Base-by-base conservation (phyloP, 352 stramenopile genomes). In the Phytophthora colocasiae region DNA sequence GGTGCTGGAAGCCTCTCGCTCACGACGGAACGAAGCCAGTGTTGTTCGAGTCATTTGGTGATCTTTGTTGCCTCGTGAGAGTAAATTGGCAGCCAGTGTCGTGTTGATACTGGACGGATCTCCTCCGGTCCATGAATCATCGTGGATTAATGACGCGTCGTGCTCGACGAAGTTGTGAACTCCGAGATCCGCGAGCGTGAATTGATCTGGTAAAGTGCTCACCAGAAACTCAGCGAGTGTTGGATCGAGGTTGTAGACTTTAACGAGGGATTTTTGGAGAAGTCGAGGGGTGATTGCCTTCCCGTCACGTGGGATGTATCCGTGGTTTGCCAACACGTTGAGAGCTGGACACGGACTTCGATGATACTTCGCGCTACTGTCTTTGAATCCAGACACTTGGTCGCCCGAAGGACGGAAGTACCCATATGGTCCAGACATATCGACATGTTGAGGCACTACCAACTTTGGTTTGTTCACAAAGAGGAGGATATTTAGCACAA, bases 301-400 rank as follows among this genome's bases (percentile, higher is more conserved):
- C 55, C 81, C 81, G 24, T 89, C 76, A 41, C 85, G 80, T 1
- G 81, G 71, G 2, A 93, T 19, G 54, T 78, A 81, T 4, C 83
- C 81, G 46, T 91, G 82, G 58, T 93, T 93, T 9, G 85, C 83
- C 12, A 93, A 63, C 36, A 74, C 68, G 60, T 93, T 93, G 44
- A 93, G 66, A 22, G 67, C 72, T 36, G 83, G 83, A 52, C 85
- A 93, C 26, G 85, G 83, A 43, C 63, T 66, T 41, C 80, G 82
- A 54, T 89, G 82, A 65, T 78, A 72, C 63, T 22, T 50, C 2
- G 57, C 72, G 34, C 40, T 34, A 38, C 55, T 74, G n/a, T 58
- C 50, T 39, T 72, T 82, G 44, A 87, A 67, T 2, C 82, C 80
- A 0, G 77, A 82, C 31, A 83, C 73, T 2, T 79, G 61, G 5